Percentiles rank a stretch among this genome's conserved stretches.
Evolutionary conservation across 352 stramenopile genomes (phyloP).

Genomic region (Pythium insidiosum): DNA sequence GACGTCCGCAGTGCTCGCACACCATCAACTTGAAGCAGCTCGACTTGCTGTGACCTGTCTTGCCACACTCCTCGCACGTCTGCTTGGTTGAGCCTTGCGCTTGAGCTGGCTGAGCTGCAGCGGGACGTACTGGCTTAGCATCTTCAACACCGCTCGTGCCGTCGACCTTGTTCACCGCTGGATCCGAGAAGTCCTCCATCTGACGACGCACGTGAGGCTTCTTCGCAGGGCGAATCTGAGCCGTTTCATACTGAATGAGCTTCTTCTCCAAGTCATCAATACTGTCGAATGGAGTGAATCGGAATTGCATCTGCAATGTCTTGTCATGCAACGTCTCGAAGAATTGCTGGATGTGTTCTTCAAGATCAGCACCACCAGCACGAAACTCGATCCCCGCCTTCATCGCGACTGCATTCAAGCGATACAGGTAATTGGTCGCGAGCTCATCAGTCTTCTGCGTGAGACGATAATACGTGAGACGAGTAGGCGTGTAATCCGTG

Average conservation of each 20-base stretch:
- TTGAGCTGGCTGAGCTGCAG: not conserved
- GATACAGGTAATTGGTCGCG: conserved; percentile 12
- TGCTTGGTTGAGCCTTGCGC: not conserved
- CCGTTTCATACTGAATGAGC: conserved; percentile 6
- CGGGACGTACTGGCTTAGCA: not conserved
- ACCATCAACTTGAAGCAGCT: conserved; percentile 1
- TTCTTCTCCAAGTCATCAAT: conserved; percentile 11
- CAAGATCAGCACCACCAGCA: not conserved
- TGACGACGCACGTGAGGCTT: not conserved
- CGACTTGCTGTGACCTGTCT: conserved; percentile 2
- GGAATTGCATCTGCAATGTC: conserved; percentile 7
- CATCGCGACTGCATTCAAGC: conserved; percentile 5
- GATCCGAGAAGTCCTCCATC: not conserved
- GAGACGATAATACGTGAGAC: conserved; percentile 6
- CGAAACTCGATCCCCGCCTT: conserved; percentile 6
- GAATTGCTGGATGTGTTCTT: conserved; percentile 13
- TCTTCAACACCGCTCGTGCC: not conserved
- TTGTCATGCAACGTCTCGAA: conserved; percentile 15
- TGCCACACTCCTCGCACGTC: conserved; percentile 3
- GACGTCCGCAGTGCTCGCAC: not conserved
- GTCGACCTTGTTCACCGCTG: not conserved
- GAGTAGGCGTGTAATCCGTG: not conserved
- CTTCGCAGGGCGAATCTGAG: too few species aligned
- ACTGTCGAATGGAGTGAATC: conserved; percentile 1
- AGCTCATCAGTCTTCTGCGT: conserved; percentile 12